Conservation (phyloP, 2,329 filamentous ascomycete genomes). For the Metarhizium humberi region DNA sequence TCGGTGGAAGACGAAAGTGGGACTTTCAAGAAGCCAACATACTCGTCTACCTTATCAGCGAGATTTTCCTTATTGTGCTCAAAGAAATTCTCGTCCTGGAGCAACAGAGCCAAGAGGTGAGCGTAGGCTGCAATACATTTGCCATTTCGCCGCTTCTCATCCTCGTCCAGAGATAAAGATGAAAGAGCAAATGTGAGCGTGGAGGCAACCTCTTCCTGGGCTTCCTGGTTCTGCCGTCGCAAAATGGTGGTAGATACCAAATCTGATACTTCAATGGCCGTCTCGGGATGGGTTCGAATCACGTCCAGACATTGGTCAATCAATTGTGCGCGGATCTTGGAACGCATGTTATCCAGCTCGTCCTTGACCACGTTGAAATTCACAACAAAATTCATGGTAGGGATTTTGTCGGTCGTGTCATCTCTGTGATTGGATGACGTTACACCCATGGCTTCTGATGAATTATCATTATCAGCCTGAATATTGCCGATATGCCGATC, state of each 20-base stretch:
- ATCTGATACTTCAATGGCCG: constrained; percentile 85
- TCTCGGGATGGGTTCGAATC: constrained; percentile 75
- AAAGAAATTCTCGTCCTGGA: constrained; percentile 79
- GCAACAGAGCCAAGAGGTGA: constrained; percentile 77
- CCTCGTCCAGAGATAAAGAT: constrained; percentile 51
- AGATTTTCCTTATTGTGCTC: constrained; percentile 63
- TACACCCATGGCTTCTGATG: constrained; percentile 3
- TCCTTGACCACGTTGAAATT: constrained; percentile 45
- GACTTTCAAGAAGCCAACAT: constrained; percentile 72
- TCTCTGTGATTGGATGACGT: constrained; percentile 4
- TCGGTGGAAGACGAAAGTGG: constrained; percentile 57
- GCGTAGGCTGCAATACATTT: constrained; percentile 74
- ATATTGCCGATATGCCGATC: constrained; percentile 1
- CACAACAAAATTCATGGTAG: constrained; percentile 10
- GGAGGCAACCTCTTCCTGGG: constrained; percentile 65
- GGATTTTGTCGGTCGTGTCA: constrained; percentile 9
- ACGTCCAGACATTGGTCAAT: constrained; percentile 89
- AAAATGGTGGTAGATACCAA: constrained; percentile 67
- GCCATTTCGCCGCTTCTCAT: constrained; percentile 54
- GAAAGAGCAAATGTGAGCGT: constrained; percentile 80
- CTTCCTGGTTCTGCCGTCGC: constrained; percentile 44
- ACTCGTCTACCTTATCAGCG: constrained; percentile 64
- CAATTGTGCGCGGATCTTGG: constrained; percentile 62
- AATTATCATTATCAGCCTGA: neutral
- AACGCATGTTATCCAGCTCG: constrained; percentile 67